Percentiles rank a stretch among this genome's conserved stretches.
phyloP scores from a whole-genome alignment of 208 protist species.

The Leishmania turanica region DNA sequence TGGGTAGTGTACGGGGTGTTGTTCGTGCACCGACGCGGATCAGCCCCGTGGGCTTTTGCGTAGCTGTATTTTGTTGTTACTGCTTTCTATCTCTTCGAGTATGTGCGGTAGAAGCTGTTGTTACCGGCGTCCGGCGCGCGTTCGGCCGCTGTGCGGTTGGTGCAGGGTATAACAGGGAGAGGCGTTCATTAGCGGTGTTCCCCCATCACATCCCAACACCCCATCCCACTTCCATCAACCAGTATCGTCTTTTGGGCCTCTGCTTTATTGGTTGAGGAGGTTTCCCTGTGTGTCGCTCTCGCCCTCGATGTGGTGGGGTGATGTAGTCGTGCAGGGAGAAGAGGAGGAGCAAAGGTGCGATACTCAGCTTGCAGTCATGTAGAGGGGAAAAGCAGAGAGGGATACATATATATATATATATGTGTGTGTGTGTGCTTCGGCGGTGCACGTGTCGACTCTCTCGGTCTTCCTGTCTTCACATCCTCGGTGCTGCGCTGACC shows the following conservation, averaged over 20 bases:
- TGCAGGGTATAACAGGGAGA: neutral
- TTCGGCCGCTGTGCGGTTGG: neutral
- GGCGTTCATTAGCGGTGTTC: neutral
- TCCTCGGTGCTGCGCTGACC: neutral
- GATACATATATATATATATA: neutral
- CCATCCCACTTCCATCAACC: neutral
- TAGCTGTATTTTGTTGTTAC: neutral
- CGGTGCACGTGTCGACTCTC: neutral
- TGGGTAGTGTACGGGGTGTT: neutral
- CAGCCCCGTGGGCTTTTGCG: neutral
- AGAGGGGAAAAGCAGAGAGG: neutral
- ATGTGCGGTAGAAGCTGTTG: neutral
- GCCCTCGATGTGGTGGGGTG: neutral
- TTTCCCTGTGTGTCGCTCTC: neutral
- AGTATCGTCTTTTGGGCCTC: slow-evolving; percentile 1
- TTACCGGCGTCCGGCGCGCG: neutral
- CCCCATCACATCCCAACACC: neutral
- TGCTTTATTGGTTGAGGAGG: neutral
- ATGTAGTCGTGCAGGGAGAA: neutral
- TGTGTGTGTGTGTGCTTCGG: neutral
- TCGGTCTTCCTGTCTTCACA: neutral
- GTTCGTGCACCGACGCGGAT: neutral
- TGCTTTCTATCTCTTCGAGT: neutral
- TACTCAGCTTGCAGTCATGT: neutral
- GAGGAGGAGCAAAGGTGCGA: neutral